These are phyloP conservation scores for Diplosphaera chodatii DNA, from an alignment of 139 green algal species.

Conservation along the genomic window DNA sequence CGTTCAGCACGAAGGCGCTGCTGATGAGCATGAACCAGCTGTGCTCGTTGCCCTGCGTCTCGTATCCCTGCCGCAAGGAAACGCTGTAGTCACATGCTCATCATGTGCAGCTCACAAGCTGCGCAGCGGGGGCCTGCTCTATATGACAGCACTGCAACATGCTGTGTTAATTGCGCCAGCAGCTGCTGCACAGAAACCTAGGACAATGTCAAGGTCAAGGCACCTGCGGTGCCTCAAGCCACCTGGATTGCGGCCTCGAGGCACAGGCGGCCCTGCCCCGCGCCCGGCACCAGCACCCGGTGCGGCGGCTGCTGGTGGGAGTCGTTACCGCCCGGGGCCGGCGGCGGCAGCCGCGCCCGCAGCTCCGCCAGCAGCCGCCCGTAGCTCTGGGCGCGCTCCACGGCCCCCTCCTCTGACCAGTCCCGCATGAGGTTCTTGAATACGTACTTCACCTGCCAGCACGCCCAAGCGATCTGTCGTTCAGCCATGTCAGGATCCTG, in stretches of 20 bases:
- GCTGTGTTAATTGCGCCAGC: too few species aligned
- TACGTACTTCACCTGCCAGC: slow-evolving; percentile 27
- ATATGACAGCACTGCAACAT: too few species aligned
- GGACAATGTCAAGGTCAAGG: background rate
- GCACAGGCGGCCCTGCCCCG: slow-evolving; percentile 79
- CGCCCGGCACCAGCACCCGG: slow-evolving; percentile 79
- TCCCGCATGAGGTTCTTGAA: slow-evolving; percentile 88
- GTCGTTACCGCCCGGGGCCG: background rate
- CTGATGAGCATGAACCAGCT: slow-evolving; percentile 95
- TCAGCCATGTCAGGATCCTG: too few species aligned
- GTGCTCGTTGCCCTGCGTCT: slow-evolving; percentile 57
- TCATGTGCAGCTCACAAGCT: too few species aligned
- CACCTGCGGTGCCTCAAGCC: background rate
- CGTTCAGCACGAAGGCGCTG: slow-evolving; percentile 87
- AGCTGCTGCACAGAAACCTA: too few species aligned
- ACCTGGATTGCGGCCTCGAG: slow-evolving; percentile 54
- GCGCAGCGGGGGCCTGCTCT: too few species aligned
- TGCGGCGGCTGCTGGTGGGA: slow-evolving; percentile 12
- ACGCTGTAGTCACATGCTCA: too few species aligned
- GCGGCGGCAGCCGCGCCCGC: slow-evolving; percentile 4
- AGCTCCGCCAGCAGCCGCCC: slow-evolving; percentile 52
- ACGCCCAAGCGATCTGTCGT: too few species aligned
- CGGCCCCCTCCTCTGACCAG: slow-evolving; percentile 71
- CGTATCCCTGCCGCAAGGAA: slow-evolving; percentile 69
- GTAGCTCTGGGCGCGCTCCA: slow-evolving; percentile 73